Conservation (phyloP, 2,329 filamentous ascomycete species). For the Sordariomycetes sp. region DNA sequence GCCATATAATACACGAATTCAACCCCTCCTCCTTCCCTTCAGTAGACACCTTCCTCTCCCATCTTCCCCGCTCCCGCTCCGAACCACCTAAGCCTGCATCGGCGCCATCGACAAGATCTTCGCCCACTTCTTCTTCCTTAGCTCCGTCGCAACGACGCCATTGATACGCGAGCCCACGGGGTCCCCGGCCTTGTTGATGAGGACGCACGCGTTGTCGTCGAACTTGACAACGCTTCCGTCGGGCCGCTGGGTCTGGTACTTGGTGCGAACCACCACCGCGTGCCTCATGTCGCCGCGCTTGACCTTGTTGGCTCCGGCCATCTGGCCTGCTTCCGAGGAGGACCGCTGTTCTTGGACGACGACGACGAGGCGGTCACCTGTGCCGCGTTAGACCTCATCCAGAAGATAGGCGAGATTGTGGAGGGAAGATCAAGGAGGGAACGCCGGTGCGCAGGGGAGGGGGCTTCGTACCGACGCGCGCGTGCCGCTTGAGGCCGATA, state of each 20-base stretch:
- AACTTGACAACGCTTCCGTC: slow-evolving; percentile 89
- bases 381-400: not conserved
- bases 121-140: slow-evolving; percentile 90
- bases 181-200: slow-evolving; percentile 94
- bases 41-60: not conserved
- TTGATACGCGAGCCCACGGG: slow-evolving; percentile 88
- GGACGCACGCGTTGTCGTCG: slow-evolving; percentile 94
- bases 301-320: slow-evolving; percentile 77
- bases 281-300: slow-evolving; percentile 93
- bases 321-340: slow-evolving; percentile 55
- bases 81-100: slow-evolving; percentile 33
- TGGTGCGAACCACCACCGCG: slow-evolving; percentile 85
- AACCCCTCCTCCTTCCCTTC: not conserved
- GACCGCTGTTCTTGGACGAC: slow-evolving; percentile 96
- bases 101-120: slow-evolving; percentile 96
- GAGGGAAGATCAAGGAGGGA: not conserved
- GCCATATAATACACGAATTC: not conserved
- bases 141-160: slow-evolving; percentile 79
- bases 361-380: slow-evolving; percentile 92
- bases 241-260: slow-evolving; percentile 71
- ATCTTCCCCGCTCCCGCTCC: not conserved
- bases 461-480: slow-evolving; percentile 64
- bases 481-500: slow-evolving; percentile 77
- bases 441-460: not conserved
- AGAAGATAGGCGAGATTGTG: not conserved